Evolutionary conservation across 805 yeast genomes (phyloP).

Genomic region (Candida tammaniensis): DNA sequence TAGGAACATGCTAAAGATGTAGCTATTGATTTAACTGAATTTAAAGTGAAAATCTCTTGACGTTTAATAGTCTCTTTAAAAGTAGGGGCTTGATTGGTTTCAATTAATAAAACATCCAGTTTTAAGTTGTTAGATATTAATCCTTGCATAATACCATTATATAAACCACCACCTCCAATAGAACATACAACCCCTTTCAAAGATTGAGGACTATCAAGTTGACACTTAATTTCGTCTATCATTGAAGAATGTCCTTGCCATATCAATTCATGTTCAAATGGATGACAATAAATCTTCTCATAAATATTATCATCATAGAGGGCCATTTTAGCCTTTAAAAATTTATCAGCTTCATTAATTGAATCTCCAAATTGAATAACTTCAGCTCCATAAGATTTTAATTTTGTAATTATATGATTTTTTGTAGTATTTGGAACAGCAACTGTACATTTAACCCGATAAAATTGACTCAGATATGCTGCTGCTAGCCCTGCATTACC

Average conservation of each 20-base stretch:
- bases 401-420: conserved; percentile 17
- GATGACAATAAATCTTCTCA: conserved; percentile 30
- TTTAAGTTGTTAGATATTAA: conserved; percentile 13
- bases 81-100: conserved; percentile 28
- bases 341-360: conserved; percentile 33
- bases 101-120: conserved; percentile 23
- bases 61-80: conserved; percentile 22
- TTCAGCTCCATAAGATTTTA: conserved; percentile 21
- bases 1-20: conserved; percentile 31
- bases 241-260: conserved; percentile 33
- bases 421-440: conserved; percentile 26
- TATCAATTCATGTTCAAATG: conserved; percentile 28
- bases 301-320: conserved; percentile 12
- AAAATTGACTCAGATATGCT: conserved; percentile 24
- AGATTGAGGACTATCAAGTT: conserved; percentile 5
- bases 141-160: conserved; percentile 29
- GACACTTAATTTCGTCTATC: conserved; percentile 21
- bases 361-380: conserved; percentile 25
- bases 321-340: conserved; percentile 16
- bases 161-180: conserved; percentile 37
- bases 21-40: conserved; percentile 23
- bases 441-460: conserved; percentile 26
- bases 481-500: conserved; percentile 39
- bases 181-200: conserved; percentile 29
- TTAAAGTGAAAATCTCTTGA: conserved; percentile 19